These are phyloP conservation scores for Prunella vulgaris DNA, from an alignment of 257 asterid genomes.

Conservation along the genomic window DNA sequence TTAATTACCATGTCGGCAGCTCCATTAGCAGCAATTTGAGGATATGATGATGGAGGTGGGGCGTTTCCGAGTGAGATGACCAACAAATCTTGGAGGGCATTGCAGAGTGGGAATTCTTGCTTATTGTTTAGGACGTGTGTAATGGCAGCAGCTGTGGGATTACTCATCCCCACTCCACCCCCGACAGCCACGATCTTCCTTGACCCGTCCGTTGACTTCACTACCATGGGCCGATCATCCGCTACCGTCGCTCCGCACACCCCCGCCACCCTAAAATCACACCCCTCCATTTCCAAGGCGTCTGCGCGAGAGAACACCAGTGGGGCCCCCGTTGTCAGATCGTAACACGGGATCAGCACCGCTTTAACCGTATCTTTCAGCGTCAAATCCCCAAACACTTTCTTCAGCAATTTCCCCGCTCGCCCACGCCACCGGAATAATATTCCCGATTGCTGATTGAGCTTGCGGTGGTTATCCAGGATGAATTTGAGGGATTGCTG, in stretches of 20 bases:
- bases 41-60: constrained; percentile 25
- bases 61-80: constrained; percentile 69
- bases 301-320: constrained; percentile 76
- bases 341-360: constrained; percentile 80
- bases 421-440: no score
- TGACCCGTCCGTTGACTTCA: constrained; percentile 56
- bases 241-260: constrained; percentile 59
- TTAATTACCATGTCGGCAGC: constrained; percentile 76
- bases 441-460: no score
- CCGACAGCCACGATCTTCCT: constrained; percentile 60
- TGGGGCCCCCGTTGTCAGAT: constrained; percentile 64
- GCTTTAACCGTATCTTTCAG: constrained; percentile 60
- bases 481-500: constrained; percentile 47
- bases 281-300: constrained; percentile 74
- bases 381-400: constrained; percentile 47
- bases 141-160: constrained; percentile 82
- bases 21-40: constrained; percentile 69
- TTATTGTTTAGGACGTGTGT: constrained; percentile 80
- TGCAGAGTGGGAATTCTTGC: constrained; percentile 72
- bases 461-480: constrained; percentile 23
- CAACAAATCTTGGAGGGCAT: constrained; percentile 42
- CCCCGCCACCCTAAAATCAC: constrained; percentile 53
- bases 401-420: constrained; percentile 26
- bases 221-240: constrained; percentile 28
- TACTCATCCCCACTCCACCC: constrained; percentile 58